These are phyloP conservation scores for Cryptococcus sp. DNA, from an alignment of 1,284 basidiomycete genomes.

Conservation along the genomic window DNA sequence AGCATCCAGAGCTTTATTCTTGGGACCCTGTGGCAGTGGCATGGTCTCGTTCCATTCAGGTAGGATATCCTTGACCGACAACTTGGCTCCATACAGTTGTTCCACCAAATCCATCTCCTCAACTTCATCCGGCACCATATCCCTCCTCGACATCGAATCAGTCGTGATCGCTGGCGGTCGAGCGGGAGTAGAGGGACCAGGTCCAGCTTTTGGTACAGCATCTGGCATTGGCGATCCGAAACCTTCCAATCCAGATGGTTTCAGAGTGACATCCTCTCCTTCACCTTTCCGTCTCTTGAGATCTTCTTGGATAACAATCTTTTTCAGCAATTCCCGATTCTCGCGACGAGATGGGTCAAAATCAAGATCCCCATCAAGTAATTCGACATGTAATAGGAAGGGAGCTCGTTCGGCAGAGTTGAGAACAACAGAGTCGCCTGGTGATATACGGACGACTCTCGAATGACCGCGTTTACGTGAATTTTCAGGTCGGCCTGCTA, in stretches of 20 bases:
- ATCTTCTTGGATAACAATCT: conserved; percentile 71
- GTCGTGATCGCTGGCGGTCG: conserved; percentile 1
- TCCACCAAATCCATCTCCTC: conserved; percentile 94
- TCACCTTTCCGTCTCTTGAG: conserved; percentile 41
- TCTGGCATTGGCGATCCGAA: conserved; percentile 25
- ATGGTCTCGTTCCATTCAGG: conserved; percentile 75
- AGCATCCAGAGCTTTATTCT: conserved; percentile 82
- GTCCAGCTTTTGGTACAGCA: background rate
- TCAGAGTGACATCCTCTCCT: conserved; percentile 14
- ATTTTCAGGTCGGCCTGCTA: conserved; percentile 54
- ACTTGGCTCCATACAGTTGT: conserved; percentile 76
- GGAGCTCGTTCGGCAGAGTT: conserved; percentile 97
- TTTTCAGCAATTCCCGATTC: conserved; percentile 81
- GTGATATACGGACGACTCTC: conserved; percentile 93
- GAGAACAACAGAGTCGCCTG: conserved; percentile 94
- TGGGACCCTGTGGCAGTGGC: conserved; percentile 70
- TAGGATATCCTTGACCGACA: conserved; percentile 63
- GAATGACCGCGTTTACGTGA: conserved; percentile 66
- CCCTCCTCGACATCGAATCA: conserved; percentile 3
- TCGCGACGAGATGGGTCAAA: conserved; percentile 81
- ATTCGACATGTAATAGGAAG: conserved; percentile 88
- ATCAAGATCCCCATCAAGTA: conserved; percentile 84
- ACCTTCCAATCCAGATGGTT: conserved; percentile 7
- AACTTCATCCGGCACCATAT: conserved; percentile 51
- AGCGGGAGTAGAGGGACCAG: conserved; percentile 2